phyloP scores from a whole-genome alignment of 2,329 filamentous ascomycete genomes.

The Escovopsis weberi region DNA sequence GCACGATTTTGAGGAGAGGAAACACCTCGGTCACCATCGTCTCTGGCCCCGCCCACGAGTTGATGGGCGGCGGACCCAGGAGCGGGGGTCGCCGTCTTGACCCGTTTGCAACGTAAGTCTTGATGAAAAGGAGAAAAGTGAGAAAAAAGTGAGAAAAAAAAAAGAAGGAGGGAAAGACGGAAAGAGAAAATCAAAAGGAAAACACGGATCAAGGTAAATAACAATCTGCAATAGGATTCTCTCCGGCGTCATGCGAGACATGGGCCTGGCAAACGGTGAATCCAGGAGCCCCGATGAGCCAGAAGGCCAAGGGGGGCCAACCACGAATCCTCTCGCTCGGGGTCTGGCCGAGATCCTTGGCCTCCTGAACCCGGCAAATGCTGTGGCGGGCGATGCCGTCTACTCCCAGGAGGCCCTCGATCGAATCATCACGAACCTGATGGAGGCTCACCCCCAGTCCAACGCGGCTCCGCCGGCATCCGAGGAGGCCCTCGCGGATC shows the following conservation, averaged over 20 bases:
- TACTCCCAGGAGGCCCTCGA: constrained; percentile 87
- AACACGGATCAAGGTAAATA: too few species aligned
- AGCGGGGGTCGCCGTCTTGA: constrained; percentile 16
- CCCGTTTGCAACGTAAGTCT: constrained; percentile 33
- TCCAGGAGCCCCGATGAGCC: constrained; percentile 11
- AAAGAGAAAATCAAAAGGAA: too few species aligned
- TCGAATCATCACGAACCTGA: constrained; percentile 70
- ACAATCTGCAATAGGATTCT: constrained; percentile 30
- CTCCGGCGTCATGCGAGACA: constrained; percentile 26
- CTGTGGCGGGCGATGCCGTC: constrained; percentile 61
- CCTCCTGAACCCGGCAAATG: constrained; percentile 38
- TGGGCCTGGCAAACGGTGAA: constrained; percentile 13
- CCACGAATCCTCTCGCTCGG: constrained; percentile 12
- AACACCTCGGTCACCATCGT: constrained; percentile 35
- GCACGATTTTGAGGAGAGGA: constrained; percentile 23
- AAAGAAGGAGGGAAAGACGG: not conserved
- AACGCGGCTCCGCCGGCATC: constrained; percentile 74
- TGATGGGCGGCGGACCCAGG: constrained; percentile 1
- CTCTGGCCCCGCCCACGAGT: constrained; percentile 19
- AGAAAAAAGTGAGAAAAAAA: not conserved
- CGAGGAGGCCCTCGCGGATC: constrained; percentile 53
- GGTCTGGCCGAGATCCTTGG: constrained; percentile 39
- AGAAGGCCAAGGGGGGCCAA: constrained; percentile 8
- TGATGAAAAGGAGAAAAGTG: not conserved
- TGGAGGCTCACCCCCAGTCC: constrained; percentile 66